Percentiles rank a stretch among this genome's conserved stretches.
These are phyloP conservation scores for Macroventuria anomochaeta DNA, from an alignment of 2,329 filamentous ascomycete species.

Conservation along the genomic window DNA sequence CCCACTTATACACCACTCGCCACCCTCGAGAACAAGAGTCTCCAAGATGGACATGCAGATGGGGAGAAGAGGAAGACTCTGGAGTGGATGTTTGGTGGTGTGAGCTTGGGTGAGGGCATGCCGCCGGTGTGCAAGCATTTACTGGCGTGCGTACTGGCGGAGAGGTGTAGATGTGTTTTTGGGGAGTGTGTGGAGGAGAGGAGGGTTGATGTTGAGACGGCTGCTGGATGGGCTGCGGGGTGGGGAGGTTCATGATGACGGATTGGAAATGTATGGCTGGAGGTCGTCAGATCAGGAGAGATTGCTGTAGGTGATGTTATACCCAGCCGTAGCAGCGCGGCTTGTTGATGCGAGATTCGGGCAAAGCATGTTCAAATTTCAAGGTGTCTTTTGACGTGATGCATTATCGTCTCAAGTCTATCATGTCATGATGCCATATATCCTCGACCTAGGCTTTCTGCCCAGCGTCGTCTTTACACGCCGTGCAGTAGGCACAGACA, in stretches of 20 bases:
- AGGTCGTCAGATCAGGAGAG: conserved; percentile 3
- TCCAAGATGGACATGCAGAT: background rate
- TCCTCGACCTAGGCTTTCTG: background rate
- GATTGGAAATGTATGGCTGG: background rate
- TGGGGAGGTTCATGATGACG: conserved; percentile 34
- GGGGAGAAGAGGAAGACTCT: background rate
- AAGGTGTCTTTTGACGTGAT: conserved; percentile 12
- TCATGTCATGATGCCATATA: conserved; percentile 34
- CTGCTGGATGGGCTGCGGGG: conserved; percentile 69
- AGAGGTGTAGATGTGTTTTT: conserved; percentile 67
- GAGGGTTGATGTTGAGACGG: conserved; percentile 66
- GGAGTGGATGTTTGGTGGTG: conserved; percentile 24
- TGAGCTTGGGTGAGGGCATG: conserved; percentile 39
- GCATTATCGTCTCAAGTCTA: conserved; percentile 32
- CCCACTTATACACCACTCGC: background rate
- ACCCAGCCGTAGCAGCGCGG: conserved; percentile 34
- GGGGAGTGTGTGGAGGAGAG: conserved; percentile 62
- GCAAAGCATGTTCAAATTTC: background rate
- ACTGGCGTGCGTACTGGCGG: conserved; percentile 78
- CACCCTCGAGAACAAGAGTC: too few relatives aligned
- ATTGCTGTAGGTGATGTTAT: conserved; percentile 21
- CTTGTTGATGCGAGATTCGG: background rate
- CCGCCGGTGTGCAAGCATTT: conserved; percentile 84
- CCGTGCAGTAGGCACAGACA: background rate
- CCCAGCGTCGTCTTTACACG: background rate